Base-by-base conservation (phyloP, 345 rosid genomes). In the Pistacia atlantica region DNA sequence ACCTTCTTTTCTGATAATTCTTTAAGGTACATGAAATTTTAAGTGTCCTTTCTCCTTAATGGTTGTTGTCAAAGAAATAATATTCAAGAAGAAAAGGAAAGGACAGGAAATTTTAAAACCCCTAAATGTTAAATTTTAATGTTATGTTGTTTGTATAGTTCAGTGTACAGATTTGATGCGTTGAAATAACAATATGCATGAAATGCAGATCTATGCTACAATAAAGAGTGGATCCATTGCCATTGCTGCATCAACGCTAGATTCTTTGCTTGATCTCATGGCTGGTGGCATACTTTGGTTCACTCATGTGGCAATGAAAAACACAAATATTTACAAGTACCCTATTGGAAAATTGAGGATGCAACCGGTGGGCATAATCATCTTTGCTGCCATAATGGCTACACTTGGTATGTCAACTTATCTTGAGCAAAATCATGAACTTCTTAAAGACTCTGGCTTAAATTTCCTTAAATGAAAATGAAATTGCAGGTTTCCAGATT, bases 261-360 rank as follows among this genome's bases (percentile, higher is more conserved):
- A 95, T 83, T 95, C 99, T 64, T 83, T 95, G 67, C 98, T 95
- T 16, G 98, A 93, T 87, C 92, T 95, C 28, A 86, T 95, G 97
- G 98, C 98, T 3, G 99, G 98, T 25, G 97, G 96, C 61, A 93
- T 93, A 71, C 97, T 95, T 51, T 95, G 98, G 98, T 93, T 90
- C 86, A 88, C 98, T 52, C 99, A 95, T 73, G 20, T 89, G 77
- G 86, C 98, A 12, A 95, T 95, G 99, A 95, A 89, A 72, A 90
- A 72, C 81, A 86, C 89, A 5, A 95, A 95, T 75, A 89, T 95
- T 57, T 95, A 95, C 71, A 87, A 90, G 67, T 95, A 93, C 51
- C 99, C 99, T n/a, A 93, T 95, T 33, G 99, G 99, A 38, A 95
- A 95, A 84, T 79, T 95, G 78, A 91, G 99, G 83, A 91, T 95